These are phyloP conservation scores for Salix exigua DNA, from an alignment of 345 rosid genomes.

Conservation along the genomic window DNA sequence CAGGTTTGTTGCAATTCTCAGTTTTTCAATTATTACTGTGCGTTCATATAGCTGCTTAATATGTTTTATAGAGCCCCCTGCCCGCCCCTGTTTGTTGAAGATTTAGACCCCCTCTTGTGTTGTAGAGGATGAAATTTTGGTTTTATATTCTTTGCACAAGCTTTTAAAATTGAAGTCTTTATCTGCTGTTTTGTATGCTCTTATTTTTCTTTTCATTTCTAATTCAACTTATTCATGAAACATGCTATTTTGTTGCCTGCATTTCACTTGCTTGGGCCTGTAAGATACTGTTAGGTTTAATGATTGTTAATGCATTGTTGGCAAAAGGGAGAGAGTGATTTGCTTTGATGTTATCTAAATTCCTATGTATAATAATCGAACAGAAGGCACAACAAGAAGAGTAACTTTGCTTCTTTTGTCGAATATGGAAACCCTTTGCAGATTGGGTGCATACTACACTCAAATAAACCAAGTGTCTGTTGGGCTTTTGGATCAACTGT, in stretches of 20 bases:
- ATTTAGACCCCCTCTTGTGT: not conserved
- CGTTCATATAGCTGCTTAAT: not conserved
- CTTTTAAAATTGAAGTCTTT: not conserved
- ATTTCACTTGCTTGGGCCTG: not conserved
- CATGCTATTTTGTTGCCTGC: not conserved
- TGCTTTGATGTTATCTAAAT: not conserved
- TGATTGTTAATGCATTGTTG: conserved; percentile 1
- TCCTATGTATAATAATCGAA: not conserved
- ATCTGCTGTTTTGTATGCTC: not conserved
- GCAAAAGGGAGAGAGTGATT: not conserved
- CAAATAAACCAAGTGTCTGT: not conserved
- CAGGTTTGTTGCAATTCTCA: conserved; percentile 44
- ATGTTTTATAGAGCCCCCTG: not conserved
- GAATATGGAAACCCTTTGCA: not conserved
- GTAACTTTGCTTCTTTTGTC: not conserved
- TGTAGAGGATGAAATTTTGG: not conserved
- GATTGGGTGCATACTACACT: not conserved
- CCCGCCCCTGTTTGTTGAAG: not conserved
- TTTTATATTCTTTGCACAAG: not conserved
- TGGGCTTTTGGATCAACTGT: not conserved
- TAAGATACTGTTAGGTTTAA: not conserved
- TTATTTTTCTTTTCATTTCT: not conserved
- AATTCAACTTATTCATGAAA: not conserved
- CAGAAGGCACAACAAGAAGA: not conserved
- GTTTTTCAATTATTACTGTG: not conserved